A percentile compares a stretch with the other conserved stretches of the same genome.
phyloP scores from a whole-genome alignment of 2,329 filamentous ascomycete species.

The Ophiostoma perfectum region DNA sequence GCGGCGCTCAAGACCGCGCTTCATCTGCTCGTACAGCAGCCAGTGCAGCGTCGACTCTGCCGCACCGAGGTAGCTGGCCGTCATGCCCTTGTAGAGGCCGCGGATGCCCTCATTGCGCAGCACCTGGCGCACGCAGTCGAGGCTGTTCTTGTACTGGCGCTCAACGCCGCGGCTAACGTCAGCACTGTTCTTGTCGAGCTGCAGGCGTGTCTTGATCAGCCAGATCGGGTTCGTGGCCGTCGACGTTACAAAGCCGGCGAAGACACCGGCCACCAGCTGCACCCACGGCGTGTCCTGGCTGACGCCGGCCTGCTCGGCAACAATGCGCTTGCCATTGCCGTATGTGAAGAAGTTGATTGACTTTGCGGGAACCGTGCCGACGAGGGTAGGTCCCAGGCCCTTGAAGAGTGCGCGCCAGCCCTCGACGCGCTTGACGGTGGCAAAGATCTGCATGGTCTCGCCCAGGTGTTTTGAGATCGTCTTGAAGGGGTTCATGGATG shows the following conservation, averaged over 20 bases:
- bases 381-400: conserved; percentile 81
- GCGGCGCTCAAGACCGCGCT: conserved; percentile 62
- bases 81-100: conserved; percentile 85
- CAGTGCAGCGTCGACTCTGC: conserved; percentile 88
- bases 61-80: conserved; percentile 84
- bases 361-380: conserved; percentile 82
- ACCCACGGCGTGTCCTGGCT: conserved; percentile 64
- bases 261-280: conserved; percentile 69
- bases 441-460: conserved; percentile 82
- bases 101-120: conserved; percentile 72
- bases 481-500: conserved; percentile 52
- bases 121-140: conserved; percentile 81
- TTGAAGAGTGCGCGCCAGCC: conserved; percentile 88
- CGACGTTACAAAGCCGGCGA: conserved; percentile 76
- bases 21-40: conserved; percentile 92
- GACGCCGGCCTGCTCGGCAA: conserved; percentile 68
- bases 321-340: conserved; percentile 80
- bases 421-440: conserved; percentile 72
- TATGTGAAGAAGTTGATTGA: conserved; percentile 94
- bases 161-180: conserved; percentile 49
- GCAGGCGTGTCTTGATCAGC: conserved; percentile 88
- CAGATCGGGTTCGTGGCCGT: conserved; percentile 95
- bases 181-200: conserved; percentile 81
- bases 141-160: conserved; percentile 77
- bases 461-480: conserved; percentile 67